Evolutionary conservation across 1,284 basidiomycete species (phyloP).

Genomic region (Moniliophthora roreri): DNA sequence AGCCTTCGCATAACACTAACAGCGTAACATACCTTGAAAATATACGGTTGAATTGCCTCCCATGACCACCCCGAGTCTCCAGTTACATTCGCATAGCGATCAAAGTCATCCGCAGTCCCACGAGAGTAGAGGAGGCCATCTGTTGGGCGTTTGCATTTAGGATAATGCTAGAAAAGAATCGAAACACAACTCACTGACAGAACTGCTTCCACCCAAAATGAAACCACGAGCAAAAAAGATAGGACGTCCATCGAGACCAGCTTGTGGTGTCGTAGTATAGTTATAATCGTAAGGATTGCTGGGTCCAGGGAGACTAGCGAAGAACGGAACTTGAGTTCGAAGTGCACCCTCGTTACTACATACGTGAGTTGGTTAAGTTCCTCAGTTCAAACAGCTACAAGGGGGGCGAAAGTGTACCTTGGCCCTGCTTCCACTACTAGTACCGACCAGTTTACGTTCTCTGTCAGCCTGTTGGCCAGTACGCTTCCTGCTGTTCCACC

Average conservation of each 20-base stretch:
- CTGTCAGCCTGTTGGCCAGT: conserved; percentile 41
- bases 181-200: background rate
- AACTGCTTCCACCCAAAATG: conserved; percentile 1
- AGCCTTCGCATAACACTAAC: too few relatives aligned
- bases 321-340: too few relatives aligned
- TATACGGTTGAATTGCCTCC: too few relatives aligned
- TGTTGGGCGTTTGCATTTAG: too few relatives aligned
- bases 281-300: background rate
- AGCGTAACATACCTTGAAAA: too few relatives aligned
- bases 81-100: too few relatives aligned
- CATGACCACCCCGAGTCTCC: too few relatives aligned
- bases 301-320: conserved; percentile 12
- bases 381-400: background rate
- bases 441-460: conserved; percentile 33
- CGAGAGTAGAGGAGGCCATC: too few relatives aligned
- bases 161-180: too few relatives aligned
- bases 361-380: background rate
- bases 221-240: background rate
- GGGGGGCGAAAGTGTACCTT: conserved; percentile 13
- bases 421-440: conserved; percentile 39
- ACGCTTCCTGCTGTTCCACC: conserved; percentile 22
- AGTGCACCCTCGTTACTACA: conserved; percentile 24
- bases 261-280: background rate
- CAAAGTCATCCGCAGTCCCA: too few relatives aligned
- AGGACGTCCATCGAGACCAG: background rate